These are phyloP conservation scores for Candolleomyces efflorescens DNA, from an alignment of 768 basidiomycete genomes.

Conservation along the genomic window DNA sequence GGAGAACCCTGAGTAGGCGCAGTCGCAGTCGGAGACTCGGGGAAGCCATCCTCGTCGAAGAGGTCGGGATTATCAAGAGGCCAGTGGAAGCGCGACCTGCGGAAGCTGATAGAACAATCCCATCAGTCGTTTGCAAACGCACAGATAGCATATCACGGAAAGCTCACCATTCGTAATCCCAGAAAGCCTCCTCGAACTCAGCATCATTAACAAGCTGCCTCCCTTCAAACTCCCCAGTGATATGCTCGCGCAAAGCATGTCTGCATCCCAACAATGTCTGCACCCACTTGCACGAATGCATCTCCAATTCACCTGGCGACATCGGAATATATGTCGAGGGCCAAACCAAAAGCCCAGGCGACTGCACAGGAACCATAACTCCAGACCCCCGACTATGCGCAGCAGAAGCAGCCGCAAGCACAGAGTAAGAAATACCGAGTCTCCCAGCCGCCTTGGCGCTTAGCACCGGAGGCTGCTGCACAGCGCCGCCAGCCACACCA, in stretches of 20 bases:
- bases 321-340: slow-evolving; percentile 58
- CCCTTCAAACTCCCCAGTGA: slow-evolving; percentile 38
- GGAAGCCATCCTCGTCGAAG: slow-evolving; percentile 10
- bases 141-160: slow-evolving; percentile 6
- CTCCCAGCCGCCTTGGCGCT: slow-evolving; percentile 39
- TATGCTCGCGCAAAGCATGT: slow-evolving; percentile 48
- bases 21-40: neutral
- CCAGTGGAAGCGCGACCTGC: slow-evolving; percentile 67
- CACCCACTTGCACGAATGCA: slow-evolving; percentile 69
- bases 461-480: slow-evolving; percentile 12
- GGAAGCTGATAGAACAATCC: slow-evolving; percentile 44
- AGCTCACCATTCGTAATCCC: slow-evolving; percentile 56
- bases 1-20: neutral
- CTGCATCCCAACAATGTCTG: slow-evolving; percentile 62
- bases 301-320: slow-evolving; percentile 57
- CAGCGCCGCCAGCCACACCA: no score
- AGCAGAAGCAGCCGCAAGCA: slow-evolving; percentile 26
- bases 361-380: slow-evolving; percentile 35
- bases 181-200: slow-evolving; percentile 39
- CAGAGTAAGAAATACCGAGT: slow-evolving; percentile 35
- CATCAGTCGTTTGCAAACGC: slow-evolving; percentile 5
- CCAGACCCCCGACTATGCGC: slow-evolving; percentile 5
- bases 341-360: slow-evolving; percentile 59
- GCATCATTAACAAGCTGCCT: slow-evolving; percentile 27
- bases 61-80: slow-evolving; percentile 33